Conservation (phyloP, 768 basidiomycete species). For the Mycena maculata region DNA sequence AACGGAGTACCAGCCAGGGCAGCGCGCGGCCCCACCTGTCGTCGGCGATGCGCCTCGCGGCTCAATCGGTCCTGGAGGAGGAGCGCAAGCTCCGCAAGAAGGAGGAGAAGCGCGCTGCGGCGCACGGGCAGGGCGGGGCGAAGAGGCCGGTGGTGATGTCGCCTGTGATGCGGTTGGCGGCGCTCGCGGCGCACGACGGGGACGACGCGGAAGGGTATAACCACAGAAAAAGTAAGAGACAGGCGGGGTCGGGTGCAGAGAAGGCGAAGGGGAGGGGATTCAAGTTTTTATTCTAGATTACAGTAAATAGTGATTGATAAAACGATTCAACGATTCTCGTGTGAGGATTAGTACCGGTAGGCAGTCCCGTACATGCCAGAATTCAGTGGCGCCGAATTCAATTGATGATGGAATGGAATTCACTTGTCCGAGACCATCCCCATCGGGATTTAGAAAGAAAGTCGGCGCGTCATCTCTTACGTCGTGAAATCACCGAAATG, state of each 20-base stretch:
- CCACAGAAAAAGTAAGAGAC: not conserved
- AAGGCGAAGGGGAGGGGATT: not conserved
- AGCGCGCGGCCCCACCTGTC: conserved; percentile 9
- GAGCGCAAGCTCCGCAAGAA: conserved; percentile 26
- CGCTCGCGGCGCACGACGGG: conserved; percentile 4
- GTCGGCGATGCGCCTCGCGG: conserved; percentile 23
- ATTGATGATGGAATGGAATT: too few relatives aligned
- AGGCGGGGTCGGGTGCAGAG: not conserved
- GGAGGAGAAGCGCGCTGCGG: conserved; percentile 11
- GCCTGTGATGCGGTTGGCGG: conserved; percentile 16
- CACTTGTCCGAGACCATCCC: too few relatives aligned
- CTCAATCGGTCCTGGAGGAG: conserved; percentile 29
- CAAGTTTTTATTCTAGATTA: conserved; percentile 15
- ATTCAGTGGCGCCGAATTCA: too few relatives aligned
- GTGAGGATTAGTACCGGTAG: too few relatives aligned
- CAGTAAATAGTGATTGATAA: too few relatives aligned
- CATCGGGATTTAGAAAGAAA: too few relatives aligned
- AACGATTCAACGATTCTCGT: too few relatives aligned
- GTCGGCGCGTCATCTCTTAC: too few relatives aligned
- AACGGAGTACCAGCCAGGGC: not conserved
- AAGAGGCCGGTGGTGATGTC: not conserved
- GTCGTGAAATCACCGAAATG: too few relatives aligned
- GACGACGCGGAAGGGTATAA: not conserved
- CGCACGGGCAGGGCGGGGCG: not conserved
- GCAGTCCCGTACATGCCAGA: too few relatives aligned